phyloP scores from a whole-genome alignment of 2,329 filamentous ascomycete genomes.

The Colletotrichum paranaense region DNA sequence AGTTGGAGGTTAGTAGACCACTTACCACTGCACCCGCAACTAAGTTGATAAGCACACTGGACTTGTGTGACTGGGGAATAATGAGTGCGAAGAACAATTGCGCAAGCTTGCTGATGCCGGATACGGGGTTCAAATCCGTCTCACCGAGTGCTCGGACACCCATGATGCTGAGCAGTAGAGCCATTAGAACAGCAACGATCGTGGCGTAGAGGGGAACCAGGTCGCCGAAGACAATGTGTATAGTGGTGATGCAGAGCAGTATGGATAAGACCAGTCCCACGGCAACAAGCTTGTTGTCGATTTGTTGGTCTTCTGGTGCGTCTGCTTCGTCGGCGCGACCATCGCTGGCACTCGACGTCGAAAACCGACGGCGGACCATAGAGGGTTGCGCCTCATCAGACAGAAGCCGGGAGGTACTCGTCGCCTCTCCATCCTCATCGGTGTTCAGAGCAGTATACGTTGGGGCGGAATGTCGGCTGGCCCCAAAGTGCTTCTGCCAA shows the following conservation, averaged over 20 bases:
- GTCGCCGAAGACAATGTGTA: conserved; percentile 84
- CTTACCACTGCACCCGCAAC: conserved; percentile 85
- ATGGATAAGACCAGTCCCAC: conserved; percentile 84
- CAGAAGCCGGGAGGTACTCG: conserved; percentile 13
- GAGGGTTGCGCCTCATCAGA: neutral
- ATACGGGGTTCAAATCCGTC: conserved; percentile 96
- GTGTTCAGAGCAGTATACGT: conserved; percentile 23
- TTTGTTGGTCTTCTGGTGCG: conserved; percentile 84
- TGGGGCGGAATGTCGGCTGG: neutral
- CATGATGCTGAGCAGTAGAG: conserved; percentile 82
- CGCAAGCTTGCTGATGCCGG: conserved; percentile 95
- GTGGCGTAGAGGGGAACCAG: conserved; percentile 84
- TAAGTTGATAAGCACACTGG: conserved; percentile 93
- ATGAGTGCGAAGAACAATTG: conserved; percentile 95
- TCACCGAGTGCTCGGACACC: conserved; percentile 77
- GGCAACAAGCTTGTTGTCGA: conserved; percentile 76
- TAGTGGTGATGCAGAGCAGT: conserved; percentile 81
- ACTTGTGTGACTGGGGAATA: conserved; percentile 82
- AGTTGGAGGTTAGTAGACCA: conserved; percentile 14
- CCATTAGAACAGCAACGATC: conserved; percentile 83
- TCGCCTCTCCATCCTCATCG: conserved; percentile 18
- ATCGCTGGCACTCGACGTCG: neutral
- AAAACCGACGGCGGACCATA: neutral
- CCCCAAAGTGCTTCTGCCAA: neutral
- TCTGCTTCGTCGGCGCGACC: conserved; percentile 77